A percentile compares a stretch with the other conserved stretches of the same genome.
Evolutionary conservation across 2,329 filamentous ascomycete genomes (phyloP).

Genomic region (Aspergillus terreus): DNA sequence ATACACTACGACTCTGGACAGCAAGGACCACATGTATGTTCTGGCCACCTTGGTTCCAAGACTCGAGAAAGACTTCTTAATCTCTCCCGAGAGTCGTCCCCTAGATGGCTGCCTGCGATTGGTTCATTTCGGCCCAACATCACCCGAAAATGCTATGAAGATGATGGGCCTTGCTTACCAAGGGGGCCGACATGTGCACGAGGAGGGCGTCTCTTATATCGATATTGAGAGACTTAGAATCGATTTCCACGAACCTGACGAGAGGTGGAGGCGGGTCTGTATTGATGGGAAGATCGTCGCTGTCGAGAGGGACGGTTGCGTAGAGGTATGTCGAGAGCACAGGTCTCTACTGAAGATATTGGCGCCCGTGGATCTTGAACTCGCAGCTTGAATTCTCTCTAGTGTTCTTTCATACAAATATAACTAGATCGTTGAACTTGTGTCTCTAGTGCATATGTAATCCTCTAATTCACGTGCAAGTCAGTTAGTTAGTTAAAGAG

Average conservation of each 20-base stretch:
- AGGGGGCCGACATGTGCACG: conserved; percentile 52
- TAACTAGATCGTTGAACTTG: no score
- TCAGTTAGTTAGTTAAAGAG: no score
- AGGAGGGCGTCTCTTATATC: conserved; percentile 64
- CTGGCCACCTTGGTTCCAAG: conserved; percentile 74
- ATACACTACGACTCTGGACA: conserved; percentile 31
- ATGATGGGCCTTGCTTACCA: conserved; percentile 67
- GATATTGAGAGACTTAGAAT: conserved; percentile 65
- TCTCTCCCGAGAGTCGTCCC: conserved; percentile 69
- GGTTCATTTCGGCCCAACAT: conserved; percentile 69
- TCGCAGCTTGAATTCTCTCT: no score
- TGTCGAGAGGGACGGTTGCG: conserved; percentile 66
- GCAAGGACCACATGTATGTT: conserved; percentile 66
- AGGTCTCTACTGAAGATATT: conserved; percentile 19
- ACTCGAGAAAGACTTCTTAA: conserved; percentile 75
- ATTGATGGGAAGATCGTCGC: conserved; percentile 87
- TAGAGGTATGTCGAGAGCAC: conserved; percentile 53
- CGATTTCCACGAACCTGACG: conserved; percentile 57
- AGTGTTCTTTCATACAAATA: no score
- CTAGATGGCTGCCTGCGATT: conserved; percentile 68
- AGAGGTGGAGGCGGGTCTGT: conserved; percentile 77
- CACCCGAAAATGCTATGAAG: conserved; percentile 65
- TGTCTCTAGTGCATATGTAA: no score
- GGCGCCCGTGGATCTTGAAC: not conserved
- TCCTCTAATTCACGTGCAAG: no score